Percentiles rank a stretch among this genome's conserved stretches.
Evolutionary conservation across 2,329 filamentous ascomycete species (phyloP).

Genomic region (Dactylonectria estremocensis): DNA sequence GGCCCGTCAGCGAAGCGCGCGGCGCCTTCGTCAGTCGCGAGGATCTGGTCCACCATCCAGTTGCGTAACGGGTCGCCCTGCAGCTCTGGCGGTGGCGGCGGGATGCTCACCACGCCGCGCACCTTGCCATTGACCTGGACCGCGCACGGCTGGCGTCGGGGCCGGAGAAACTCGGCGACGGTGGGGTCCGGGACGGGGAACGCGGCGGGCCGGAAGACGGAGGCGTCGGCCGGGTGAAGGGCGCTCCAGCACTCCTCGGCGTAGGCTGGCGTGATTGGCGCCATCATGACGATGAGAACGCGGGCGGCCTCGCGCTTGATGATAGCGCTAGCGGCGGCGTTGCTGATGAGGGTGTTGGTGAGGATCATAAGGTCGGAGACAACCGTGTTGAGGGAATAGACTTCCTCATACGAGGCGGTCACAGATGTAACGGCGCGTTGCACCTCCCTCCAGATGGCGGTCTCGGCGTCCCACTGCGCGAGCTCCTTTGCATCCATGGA

Average conservation of each 20-base stretch:
- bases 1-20: conserved; percentile 66
- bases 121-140: conserved; percentile 88
- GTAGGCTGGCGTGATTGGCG: conserved; percentile 85
- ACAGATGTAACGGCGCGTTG: conserved; percentile 79
- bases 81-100: conserved; percentile 62
- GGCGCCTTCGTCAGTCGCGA: conserved; percentile 73
- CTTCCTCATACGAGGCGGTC: conserved; percentile 77
- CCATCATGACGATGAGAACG: conserved; percentile 78
- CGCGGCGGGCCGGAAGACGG: conserved; percentile 61
- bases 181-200: conserved; percentile 73
- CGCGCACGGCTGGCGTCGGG: conserved; percentile 69
- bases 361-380: conserved; percentile 88
- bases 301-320: conserved; percentile 67
- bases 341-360: conserved; percentile 76
- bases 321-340: conserved; percentile 55
- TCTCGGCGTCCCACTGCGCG: conserved; percentile 62
- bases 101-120: conserved; percentile 77
- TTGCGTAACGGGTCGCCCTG: conserved; percentile 63
- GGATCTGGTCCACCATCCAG: conserved; percentile 75
- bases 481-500: conserved; percentile 53
- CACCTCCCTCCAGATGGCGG: conserved; percentile 73
- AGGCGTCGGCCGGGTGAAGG: conserved; percentile 59
- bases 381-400: conserved; percentile 86
- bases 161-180: conserved; percentile 64
- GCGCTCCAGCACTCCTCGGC: conserved; percentile 85